Evolutionary conservation across 2,329 filamentous ascomycete genomes (phyloP).

Genomic region (Aspergillus sp.): DNA sequence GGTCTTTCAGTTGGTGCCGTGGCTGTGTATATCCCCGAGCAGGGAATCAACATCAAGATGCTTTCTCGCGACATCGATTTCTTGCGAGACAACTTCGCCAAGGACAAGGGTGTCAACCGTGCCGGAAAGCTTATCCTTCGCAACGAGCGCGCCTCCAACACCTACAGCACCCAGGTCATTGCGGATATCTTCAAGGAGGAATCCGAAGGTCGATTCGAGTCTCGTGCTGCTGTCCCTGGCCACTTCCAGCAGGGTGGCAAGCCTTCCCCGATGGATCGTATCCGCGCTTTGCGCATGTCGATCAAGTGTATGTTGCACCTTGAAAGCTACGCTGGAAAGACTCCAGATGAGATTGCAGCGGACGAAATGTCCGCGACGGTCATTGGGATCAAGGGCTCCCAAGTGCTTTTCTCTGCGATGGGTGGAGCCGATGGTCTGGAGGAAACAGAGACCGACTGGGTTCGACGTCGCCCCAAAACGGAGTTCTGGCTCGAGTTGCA

Average conservation of each 20-base stretch:
- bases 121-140: conserved; percentile 93
- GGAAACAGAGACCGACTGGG: conserved; percentile 85
- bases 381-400: conserved; percentile 87
- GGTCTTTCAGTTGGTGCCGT: conserved; percentile 88
- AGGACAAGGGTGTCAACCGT: conserved; percentile 81
- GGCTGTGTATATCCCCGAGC: conserved; percentile 94
- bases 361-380: conserved; percentile 73
- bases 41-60: conserved; percentile 92
- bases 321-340: conserved; percentile 67
- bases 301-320: conserved; percentile 93
- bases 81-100: conserved; percentile 76
- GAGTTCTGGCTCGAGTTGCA: conserved; percentile 84
- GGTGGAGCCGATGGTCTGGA: conserved; percentile 61
- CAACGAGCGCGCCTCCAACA: conserved; percentile 87
- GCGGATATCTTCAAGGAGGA: conserved; percentile 95
- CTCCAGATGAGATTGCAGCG: conserved; percentile 62
- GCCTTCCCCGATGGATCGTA: conserved; percentile 92
- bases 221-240: conserved; percentile 82
- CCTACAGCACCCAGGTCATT: conserved; percentile 89
- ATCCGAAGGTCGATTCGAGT: conserved; percentile 86
- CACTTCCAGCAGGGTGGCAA: conserved; percentile 93
- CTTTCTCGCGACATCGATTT: conserved; percentile 85
- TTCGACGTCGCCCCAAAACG: conserved; percentile 73
- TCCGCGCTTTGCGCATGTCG: conserved; percentile 82
- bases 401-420: conserved; percentile 83